Percentiles rank a stretch among this genome's conserved stretches.
These are phyloP conservation scores for Blastocrithidia nonstop DNA, from an alignment of 208 protist genomes.

Conservation along the genomic window DNA sequence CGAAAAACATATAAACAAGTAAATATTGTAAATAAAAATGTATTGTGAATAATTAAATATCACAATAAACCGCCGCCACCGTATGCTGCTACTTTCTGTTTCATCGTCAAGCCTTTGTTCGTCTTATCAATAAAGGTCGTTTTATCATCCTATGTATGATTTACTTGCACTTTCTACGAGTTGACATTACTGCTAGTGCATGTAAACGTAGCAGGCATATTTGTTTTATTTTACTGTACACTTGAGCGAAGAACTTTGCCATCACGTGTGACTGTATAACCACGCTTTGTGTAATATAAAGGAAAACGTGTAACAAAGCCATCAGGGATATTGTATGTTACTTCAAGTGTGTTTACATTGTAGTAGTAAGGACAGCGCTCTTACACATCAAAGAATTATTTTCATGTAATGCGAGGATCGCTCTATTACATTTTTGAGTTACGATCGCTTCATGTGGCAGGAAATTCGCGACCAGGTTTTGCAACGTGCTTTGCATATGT, in stretches of 20 bases:
- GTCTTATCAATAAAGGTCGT: neutral
- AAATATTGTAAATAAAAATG: conserved; percentile 33
- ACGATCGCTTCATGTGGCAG: conserved; percentile 27
- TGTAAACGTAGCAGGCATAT: no score
- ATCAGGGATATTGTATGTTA: conserved; percentile 43
- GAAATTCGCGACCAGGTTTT: conserved; percentile 21
- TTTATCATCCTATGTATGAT: no score
- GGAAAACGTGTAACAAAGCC: conserved; percentile 71
- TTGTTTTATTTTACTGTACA: neutral
- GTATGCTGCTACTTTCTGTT: conserved; percentile 55
- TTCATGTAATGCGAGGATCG: conserved; percentile 48
- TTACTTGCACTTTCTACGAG: no score
- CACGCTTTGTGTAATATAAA: conserved; percentile 19
- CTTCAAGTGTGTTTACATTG: conserved; percentile 38
- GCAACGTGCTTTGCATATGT: conserved; percentile 27
- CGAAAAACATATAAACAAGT: conserved; percentile 49
- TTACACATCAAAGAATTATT: conserved; percentile 58
- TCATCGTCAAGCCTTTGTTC: conserved; percentile 15
- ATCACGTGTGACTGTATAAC: conserved; percentile 26
- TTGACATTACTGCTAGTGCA: no score
- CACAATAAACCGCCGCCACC: conserved; percentile 59
- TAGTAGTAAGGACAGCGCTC: conserved; percentile 59
- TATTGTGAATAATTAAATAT: conserved; percentile 69
- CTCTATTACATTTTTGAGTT: conserved; percentile 16
- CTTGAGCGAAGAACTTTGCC: conserved; percentile 16